A percentile compares a stretch with the other conserved stretches of the same genome.
These are phyloP conservation scores for Neurospora sp. DNA, from an alignment of 495 filamentous ascomycete genomes.

Conservation along the genomic window DNA sequence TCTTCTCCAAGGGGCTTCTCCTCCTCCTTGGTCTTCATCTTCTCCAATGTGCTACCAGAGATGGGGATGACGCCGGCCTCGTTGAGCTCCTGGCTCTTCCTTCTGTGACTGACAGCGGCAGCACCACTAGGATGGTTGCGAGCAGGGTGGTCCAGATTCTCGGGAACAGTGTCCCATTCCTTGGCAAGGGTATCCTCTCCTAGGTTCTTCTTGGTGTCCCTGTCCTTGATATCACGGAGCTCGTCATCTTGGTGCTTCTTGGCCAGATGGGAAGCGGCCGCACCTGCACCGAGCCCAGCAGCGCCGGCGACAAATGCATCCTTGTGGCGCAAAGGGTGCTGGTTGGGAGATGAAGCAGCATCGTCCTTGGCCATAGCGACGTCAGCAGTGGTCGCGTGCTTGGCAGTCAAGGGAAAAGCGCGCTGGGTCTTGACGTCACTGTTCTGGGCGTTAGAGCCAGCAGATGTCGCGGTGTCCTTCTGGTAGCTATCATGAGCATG, in stretches of 20 bases:
- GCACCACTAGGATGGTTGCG: neutral
- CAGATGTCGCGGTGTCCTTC: neutral
- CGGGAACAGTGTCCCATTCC: neutral
- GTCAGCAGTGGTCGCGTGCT: neutral
- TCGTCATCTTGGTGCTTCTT: slow-evolving; percentile 10
- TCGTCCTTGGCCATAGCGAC: neutral
- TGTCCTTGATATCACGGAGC: neutral
- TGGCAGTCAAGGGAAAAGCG: neutral
- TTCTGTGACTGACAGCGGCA: neutral
- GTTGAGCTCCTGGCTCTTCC: neutral
- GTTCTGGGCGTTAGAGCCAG: neutral
- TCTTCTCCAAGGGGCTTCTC: neutral
- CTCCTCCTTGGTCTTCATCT: neutral
- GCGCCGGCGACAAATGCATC: slow-evolving; percentile 5
- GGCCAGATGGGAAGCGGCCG: slow-evolving; percentile 8
- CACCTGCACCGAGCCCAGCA: slow-evolving; percentile 8
- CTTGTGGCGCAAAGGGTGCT: neutral
- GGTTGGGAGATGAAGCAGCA: neutral
- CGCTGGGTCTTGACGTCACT: neutral
- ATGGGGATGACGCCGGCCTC: neutral
- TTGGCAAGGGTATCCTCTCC: slow-evolving; percentile 3
- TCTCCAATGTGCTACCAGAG: neutral
- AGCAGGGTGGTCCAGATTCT: neutral
- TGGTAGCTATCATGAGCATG: neutral
- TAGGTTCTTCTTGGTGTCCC: neutral